Percentiles rank a stretch among this genome's conserved stretches.
phyloP scores from a whole-genome alignment of 192 early-diverging fungal species.

The Umbelopsis sp. region DNA sequence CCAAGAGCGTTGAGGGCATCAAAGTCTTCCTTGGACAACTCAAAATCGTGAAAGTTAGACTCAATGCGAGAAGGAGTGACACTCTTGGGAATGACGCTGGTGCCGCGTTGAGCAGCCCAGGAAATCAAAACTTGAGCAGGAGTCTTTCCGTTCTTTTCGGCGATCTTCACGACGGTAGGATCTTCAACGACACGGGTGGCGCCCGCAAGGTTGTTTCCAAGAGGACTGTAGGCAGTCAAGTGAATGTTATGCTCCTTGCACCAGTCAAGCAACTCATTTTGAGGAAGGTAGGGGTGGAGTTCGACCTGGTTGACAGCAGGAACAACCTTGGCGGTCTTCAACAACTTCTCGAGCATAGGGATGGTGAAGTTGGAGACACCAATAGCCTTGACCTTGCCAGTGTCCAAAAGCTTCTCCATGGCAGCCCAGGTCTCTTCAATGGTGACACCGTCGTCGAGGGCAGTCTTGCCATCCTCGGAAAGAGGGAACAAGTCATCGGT shows the following conservation, averaged over 20 bases:
- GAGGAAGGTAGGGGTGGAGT: constrained; percentile 63
- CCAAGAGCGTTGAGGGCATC: constrained; percentile 41
- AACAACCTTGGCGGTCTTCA: constrained; percentile 21
- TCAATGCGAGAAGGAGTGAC: constrained; percentile 50
- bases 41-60: constrained; percentile 45
- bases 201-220: constrained; percentile 56
- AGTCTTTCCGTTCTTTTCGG: constrained; percentile 63
- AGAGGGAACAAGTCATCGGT: constrained; percentile 7
- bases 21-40: constrained; percentile 46
- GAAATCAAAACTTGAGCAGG: constrained; percentile 77
- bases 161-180: constrained; percentile 62
- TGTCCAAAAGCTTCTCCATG: constrained; percentile 37
- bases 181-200: constrained; percentile 33
- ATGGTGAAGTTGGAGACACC: constrained; percentile 66
- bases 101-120: constrained; percentile 77
- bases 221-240: constrained; percentile 82
- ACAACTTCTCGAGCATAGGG: constrained; percentile 32
- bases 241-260: constrained; percentile 59
- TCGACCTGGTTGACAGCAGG: constrained; percentile 69
- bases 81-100: constrained; percentile 81
- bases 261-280: constrained; percentile 57
- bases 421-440: constrained; percentile 18
- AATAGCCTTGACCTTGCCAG: constrained; percentile 55
- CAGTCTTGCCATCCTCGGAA: constrained; percentile 4
- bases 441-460: not conserved